These are phyloP conservation scores for Pouteria glomerata DNA, from an alignment of 148 eudicot genomes.

Conservation along the genomic window DNA sequence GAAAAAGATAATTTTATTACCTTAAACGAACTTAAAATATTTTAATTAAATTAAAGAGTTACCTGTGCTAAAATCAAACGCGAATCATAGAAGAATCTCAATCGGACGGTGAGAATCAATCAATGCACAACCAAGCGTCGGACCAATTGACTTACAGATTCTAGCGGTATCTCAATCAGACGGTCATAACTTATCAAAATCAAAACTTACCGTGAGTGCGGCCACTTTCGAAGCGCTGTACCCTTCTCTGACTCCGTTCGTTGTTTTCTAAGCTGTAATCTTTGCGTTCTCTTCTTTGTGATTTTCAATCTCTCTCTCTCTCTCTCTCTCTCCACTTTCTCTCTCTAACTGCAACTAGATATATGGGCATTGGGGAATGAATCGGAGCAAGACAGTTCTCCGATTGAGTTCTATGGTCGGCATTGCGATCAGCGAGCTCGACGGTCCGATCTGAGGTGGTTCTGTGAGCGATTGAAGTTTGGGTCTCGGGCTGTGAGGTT, in stretches of 20 bases:
- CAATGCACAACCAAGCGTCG: neutral
- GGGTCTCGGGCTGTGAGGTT: neutral
- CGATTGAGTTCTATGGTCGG: slow-evolving; percentile 17
- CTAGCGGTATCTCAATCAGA: neutral
- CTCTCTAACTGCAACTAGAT: neutral
- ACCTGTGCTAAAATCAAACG: too few relatives aligned
- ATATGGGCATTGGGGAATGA: neutral
- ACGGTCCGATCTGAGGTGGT: slow-evolving; percentile 11
- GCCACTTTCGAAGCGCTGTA: neutral
- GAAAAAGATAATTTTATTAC: too few relatives aligned
- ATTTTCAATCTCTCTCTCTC: slow-evolving; percentile 6
- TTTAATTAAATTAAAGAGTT: too few relatives aligned
- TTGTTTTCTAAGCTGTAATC: slow-evolving; percentile 16
- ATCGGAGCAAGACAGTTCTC: slow-evolving; percentile 5
- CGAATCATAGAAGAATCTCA: too few relatives aligned
- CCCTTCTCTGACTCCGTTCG: slow-evolving; percentile 12
- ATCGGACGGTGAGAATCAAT: too few relatives aligned
- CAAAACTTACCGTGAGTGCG: slow-evolving; percentile 1
- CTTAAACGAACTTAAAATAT: too few relatives aligned
- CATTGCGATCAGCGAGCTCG: slow-evolving; percentile 12
- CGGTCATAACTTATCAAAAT: neutral
- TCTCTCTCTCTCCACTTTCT: neutral
- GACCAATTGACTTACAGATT: neutral
- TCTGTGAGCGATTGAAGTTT: neutral
- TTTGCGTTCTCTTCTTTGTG: neutral